These are phyloP conservation scores for Phascolomyces articulosus DNA, from an alignment of 371 early-diverging fungal genomes.

Conservation along the genomic window DNA sequence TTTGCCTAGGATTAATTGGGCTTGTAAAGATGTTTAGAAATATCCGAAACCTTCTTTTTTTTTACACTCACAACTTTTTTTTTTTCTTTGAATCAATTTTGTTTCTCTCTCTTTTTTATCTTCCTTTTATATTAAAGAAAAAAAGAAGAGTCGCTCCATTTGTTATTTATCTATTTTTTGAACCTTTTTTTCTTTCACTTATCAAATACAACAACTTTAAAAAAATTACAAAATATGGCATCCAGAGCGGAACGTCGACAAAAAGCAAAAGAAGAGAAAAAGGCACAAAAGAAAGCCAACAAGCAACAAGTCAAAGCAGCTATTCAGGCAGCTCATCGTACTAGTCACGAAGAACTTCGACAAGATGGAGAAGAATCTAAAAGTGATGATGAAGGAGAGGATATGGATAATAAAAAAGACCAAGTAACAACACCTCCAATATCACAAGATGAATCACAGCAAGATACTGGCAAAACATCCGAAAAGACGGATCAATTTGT, in stretches of 20 bases:
- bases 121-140: neutral
- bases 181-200: neutral
- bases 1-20: neutral
- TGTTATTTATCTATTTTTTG: neutral
- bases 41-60: neutral
- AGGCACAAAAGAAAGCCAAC: constrained; percentile 9
- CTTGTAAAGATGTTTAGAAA: neutral
- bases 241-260: constrained; percentile 9
- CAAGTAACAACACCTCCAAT: neutral
- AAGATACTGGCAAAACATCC: neutral
- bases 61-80: neutral
- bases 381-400: neutral
- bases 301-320: constrained; percentile 3
- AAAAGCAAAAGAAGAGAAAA: constrained; percentile 11
- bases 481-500: neutral
- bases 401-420: neutral
- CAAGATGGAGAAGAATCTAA: neutral
- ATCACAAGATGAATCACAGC: neutral
- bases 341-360: neutral
- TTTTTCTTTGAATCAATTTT: neutral
- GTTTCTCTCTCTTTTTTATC: neutral
- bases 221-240: neutral
- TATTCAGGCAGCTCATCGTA: neutral
- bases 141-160: too few species aligned
- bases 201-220: neutral